phyloP scores from a whole-genome alignment of 1,284 basidiomycete species.

The Papiliotrema terrestris region DNA sequence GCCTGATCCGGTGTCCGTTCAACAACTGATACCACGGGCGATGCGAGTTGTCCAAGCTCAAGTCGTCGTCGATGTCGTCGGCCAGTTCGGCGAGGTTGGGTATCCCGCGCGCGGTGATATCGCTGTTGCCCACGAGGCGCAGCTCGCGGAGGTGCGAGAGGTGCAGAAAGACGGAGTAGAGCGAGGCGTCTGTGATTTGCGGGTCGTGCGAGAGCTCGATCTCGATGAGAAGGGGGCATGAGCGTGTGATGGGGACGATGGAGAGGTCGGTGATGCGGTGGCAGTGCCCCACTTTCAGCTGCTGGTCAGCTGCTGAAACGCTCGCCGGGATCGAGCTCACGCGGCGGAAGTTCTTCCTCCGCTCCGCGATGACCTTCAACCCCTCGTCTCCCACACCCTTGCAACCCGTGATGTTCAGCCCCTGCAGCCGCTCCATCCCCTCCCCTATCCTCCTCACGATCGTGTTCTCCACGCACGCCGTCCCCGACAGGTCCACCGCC shows the following conservation, averaged over 20 bases:
- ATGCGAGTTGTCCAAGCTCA: not conserved
- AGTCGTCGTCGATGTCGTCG: constrained; percentile 13
- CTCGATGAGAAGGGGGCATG: constrained; percentile 85
- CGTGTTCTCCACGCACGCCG: constrained; percentile 64
- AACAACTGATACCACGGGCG: not conserved
- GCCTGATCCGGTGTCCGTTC: not conserved
- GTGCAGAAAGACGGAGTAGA: constrained; percentile 80
- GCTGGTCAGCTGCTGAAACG: constrained; percentile 17
- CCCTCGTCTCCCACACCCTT: constrained; percentile 74
- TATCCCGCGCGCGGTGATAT: constrained; percentile 81
- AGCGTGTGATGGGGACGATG: constrained; percentile 71
- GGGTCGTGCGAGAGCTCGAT: constrained; percentile 86
- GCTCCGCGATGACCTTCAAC: constrained; percentile 68
- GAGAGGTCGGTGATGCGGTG: constrained; percentile 74
- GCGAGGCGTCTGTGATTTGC: constrained; percentile 69
- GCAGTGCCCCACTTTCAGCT: constrained; percentile 82
- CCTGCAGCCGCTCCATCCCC: constrained; percentile 75
- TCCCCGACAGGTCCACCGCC: constrained; percentile 82
- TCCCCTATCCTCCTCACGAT: constrained; percentile 68
- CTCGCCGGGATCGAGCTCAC: constrained; percentile 30
- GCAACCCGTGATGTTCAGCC: constrained; percentile 87
- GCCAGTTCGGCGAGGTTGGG: constrained; percentile 60
- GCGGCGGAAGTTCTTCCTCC: constrained; percentile 70
- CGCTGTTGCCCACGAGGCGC: constrained; percentile 72
- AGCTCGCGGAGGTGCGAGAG: constrained; percentile 85